Evolutionary conservation across 208 protist genomes (phyloP).

Genomic region (Acanthamoeba triangularis): DNA sequence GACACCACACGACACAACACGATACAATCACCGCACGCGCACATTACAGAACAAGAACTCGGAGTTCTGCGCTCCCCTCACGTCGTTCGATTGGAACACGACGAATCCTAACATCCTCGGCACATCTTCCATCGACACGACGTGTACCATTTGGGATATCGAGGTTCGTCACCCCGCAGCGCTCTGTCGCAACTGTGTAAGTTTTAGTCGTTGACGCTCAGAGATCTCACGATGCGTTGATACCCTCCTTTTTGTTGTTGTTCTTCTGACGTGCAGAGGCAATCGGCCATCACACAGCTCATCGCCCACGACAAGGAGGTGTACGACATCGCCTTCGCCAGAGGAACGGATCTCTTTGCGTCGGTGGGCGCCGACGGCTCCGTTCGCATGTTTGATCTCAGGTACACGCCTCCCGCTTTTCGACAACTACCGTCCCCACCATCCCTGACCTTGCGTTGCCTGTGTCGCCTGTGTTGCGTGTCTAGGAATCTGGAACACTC

Average conservation of each 20-base stretch:
- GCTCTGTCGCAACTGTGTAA: neutral
- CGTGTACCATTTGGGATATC: slow-evolving; percentile 99
- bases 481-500: slow-evolving; percentile 96
- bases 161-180: slow-evolving; percentile 85
- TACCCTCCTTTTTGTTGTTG: no score
- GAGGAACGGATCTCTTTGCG: slow-evolving; percentile 96
- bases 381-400: slow-evolving; percentile 98
- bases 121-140: slow-evolving; percentile 99
- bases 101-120: slow-evolving; percentile 97
- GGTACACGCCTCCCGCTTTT: slow-evolving; percentile 80
- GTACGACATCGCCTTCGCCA: slow-evolving; percentile 99
- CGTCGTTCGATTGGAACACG: slow-evolving; percentile 99
- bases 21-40: neutral
- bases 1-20: no score
- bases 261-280: slow-evolving; percentile 49
- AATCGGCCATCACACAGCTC: slow-evolving; percentile 96
- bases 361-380: slow-evolving; percentile 99
- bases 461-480: no score
- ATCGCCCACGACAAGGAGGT: slow-evolving; percentile 99
- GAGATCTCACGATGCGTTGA: no score
- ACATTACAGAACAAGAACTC: slow-evolving; percentile 95
- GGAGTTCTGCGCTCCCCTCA: slow-evolving; percentile 99
- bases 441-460: neutral
- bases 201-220: neutral
- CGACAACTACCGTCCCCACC: neutral